Evolutionary conservation across 176 grass and related monocot genomes (phyloP).

Genomic region (Aegilops longissima): DNA sequence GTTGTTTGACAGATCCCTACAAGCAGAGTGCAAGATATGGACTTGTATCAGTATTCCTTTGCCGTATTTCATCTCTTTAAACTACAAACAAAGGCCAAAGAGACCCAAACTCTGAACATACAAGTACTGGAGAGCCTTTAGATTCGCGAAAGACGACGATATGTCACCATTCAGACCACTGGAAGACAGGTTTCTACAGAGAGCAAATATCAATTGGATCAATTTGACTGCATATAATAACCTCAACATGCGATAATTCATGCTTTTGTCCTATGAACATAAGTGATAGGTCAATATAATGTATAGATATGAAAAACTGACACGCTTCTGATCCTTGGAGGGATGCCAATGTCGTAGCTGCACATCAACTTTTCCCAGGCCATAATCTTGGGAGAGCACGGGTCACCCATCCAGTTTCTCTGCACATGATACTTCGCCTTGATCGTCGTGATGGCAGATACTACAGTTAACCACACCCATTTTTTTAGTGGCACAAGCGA

Average conservation of each 20-base stretch:
- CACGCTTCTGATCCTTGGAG: slow-evolving; percentile 47
- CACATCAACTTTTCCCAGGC: slow-evolving; percentile 60
- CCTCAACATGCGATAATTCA: neutral
- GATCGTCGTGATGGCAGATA: slow-evolving; percentile 47
- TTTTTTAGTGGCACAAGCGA: too few species aligned
- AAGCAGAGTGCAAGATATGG: slow-evolving; percentile 1
- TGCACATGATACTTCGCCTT: slow-evolving; percentile 40
- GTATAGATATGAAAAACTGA: slow-evolving; percentile 2
- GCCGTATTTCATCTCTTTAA: neutral
- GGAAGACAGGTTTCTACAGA: slow-evolving; percentile 43
- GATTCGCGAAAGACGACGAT: slow-evolving; percentile 37
- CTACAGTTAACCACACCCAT: slow-evolving; percentile 22
- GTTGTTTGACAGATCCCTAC: slow-evolving; percentile 68
- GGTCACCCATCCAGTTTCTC: slow-evolving; percentile 65
- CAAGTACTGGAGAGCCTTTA: slow-evolving; percentile 42
- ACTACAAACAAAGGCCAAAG: neutral
- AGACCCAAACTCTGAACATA: slow-evolving; percentile 5
- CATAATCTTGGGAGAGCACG: slow-evolving; percentile 45
- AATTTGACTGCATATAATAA: neutral
- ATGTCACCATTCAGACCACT: slow-evolving; percentile 53
- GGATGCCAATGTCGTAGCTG: slow-evolving; percentile 40
- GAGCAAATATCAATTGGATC: neutral
- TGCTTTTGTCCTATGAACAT: neutral
- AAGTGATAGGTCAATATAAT: too few species aligned
- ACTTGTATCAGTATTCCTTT: too few species aligned